A percentile compares a stretch with the other conserved stretches of the same genome.
Evolutionary conservation across 331 rosid species (phyloP).

Genomic region (Ulmus americana): DNA sequence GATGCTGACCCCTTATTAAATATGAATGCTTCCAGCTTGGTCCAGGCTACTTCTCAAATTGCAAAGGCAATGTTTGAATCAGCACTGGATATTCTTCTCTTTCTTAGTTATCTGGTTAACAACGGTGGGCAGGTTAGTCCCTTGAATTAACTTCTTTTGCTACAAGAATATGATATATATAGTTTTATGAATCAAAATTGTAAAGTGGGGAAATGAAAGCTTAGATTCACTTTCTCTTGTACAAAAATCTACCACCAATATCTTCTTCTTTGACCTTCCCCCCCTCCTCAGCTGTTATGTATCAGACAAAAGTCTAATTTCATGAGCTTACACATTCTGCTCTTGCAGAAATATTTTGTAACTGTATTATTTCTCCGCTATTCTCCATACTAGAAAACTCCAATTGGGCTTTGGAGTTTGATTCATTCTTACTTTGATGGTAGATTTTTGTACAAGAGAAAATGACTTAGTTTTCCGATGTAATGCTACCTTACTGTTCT

Average conservation of each 20-base stretch:
- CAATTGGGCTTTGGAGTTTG: neutral
- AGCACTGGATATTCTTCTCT: constrained; percentile 72
- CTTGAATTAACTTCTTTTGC: constrained; percentile 2
- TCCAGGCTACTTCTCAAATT: constrained; percentile 80
- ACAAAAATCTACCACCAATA: neutral
- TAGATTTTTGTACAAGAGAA: neutral
- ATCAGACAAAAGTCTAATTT: neutral
- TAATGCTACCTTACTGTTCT: neutral
- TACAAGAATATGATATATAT: neutral
- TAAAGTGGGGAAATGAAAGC: neutral
- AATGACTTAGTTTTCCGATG: too few species aligned
- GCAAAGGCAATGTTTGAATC: constrained; percentile 83
- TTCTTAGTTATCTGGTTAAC: constrained; percentile 74
- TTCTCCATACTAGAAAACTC: neutral
- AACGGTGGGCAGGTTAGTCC: constrained; percentile 75
- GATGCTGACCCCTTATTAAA: constrained; percentile 45
- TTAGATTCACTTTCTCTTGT: neutral
- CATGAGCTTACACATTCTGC: neutral
- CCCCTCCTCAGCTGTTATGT: neutral
- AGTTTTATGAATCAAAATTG: neutral
- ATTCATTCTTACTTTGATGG: neutral
- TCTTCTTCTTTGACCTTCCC: neutral
- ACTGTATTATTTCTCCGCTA: neutral
- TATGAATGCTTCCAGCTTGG: constrained; percentile 55
- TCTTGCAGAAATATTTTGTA: neutral